Percentiles rank a stretch among this genome's conserved stretches.
Evolutionary conservation across 106 monocot species (phyloP).

Genomic region (Acorus gramineus): DNA sequence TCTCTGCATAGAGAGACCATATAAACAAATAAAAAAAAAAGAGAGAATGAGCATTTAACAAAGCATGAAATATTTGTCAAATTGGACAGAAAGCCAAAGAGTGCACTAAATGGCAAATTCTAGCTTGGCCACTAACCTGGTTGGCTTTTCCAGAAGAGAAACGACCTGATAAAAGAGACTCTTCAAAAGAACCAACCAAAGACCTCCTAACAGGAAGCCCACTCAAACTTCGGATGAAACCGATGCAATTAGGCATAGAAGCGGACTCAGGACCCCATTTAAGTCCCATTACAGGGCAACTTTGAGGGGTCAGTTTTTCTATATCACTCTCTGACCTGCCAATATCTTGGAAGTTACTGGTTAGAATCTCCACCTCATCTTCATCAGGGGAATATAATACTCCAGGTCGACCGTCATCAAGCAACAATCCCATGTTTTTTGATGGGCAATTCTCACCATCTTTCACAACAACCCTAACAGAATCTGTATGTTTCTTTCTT

Average conservation of each 20-base stretch:
- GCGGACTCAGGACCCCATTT: constrained; percentile 22
- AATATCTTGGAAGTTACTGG: constrained; percentile 15
- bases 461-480: constrained; percentile 11
- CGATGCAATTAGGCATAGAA: constrained; percentile 22
- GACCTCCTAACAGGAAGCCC: constrained; percentile 63
- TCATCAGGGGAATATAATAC: constrained; percentile 14
- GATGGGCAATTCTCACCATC: constrained; percentile 20
- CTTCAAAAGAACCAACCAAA: constrained; percentile 96
- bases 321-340: constrained; percentile 26
- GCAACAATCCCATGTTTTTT: constrained; percentile 8
- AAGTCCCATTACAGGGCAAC: not conserved
- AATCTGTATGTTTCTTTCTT: constrained; percentile 35
- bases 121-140: constrained; percentile 27
- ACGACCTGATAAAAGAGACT: constrained; percentile 89
- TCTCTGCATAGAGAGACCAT: constrained; percentile 28
- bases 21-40: constrained; percentile 11
- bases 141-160: constrained; percentile 53
- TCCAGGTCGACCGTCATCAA: constrained; percentile 13
- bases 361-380: constrained; percentile 8
- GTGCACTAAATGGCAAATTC: not conserved
- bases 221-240: constrained; percentile 24
- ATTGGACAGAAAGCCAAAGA: too few species aligned
- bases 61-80: too few species aligned
- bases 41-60: not conserved
- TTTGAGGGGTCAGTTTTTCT: constrained; percentile 26